Conservation (phyloP, 768 basidiomycete species). For the Russula brevipes region DNA sequence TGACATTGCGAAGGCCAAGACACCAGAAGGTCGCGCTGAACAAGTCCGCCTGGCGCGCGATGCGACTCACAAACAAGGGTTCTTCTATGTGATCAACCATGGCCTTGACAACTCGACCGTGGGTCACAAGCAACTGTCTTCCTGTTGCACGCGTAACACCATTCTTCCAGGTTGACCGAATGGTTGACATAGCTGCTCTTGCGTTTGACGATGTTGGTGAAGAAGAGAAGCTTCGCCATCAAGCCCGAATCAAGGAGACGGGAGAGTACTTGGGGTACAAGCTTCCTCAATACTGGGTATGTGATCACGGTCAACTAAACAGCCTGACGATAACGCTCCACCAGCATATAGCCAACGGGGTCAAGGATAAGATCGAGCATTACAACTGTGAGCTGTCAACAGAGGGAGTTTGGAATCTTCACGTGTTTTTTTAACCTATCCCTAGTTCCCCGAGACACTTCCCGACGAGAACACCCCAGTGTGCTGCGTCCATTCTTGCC, state of each 20-base stretch:
- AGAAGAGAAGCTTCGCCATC: conserved; percentile 34
- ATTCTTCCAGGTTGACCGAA: conserved; percentile 27
- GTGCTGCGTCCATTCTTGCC: conserved; percentile 46
- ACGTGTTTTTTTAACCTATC: neutral
- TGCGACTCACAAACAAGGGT: conserved; percentile 35
- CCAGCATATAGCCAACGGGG: conserved; percentile 57
- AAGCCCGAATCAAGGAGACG: conserved; percentile 35
- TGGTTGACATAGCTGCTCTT: conserved; percentile 37
- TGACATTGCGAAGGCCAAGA: conserved; percentile 33
- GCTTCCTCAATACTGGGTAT: conserved; percentile 49
- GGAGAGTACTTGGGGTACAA: conserved; percentile 56
- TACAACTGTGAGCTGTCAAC: conserved; percentile 48
- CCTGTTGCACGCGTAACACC: neutral
- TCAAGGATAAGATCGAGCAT: conserved; percentile 58
- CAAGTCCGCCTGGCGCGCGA: conserved; percentile 32
- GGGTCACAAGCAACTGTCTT: neutral
- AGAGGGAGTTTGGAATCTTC: neutral
- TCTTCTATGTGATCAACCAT: conserved; percentile 49
- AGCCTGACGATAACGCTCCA: neutral
- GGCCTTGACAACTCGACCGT: conserved; percentile 42
- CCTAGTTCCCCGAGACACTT: conserved; percentile 48
- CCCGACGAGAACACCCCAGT: conserved; percentile 45
- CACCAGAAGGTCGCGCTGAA: conserved; percentile 32
- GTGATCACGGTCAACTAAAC: conserved; percentile 6
- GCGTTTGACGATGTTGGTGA: conserved; percentile 33